Evolutionary conservation across 2,329 filamentous ascomycete genomes (phyloP), one percentile per base, ranked within the genome.

Genomic region (Exutisphaerella laricina): DNA sequence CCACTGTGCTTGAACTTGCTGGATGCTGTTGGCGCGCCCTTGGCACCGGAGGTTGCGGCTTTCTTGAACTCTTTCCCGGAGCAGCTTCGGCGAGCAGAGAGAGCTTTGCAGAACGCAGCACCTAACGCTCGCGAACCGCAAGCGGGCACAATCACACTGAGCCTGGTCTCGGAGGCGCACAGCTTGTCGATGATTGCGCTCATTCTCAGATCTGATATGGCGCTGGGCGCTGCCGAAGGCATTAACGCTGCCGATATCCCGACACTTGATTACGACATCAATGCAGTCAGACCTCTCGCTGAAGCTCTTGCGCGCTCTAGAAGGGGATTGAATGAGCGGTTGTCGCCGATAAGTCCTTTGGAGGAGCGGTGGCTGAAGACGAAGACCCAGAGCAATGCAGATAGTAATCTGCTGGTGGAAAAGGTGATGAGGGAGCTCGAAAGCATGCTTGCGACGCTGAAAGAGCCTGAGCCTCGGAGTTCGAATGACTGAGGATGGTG

Each of bases 51-150:
- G 64, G 79, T 97, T 4, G 79, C 85, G 0, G 82, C 82, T 45
- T 94, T 97, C 60, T 74, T 98, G 20, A 94, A 94, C 59, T 84
- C 88, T 61, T 98, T 95, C 63, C 83, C 86, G 8, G 77, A 80
- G 34, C 81, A 97, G 45, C 74, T 98, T 7, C 67, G 70, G 30
- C 79, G 85, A 21, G 86, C 86, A 9, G 76, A 84, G 5, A 78
- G 80, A 38, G 77, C 84, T 1, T 80, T 97, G 49, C 82, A 86
- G 70, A 78, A 23, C 70, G 78, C 16, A 66, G 75, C 54, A 12
- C 54, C 61, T 16, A 54, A 51, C 16, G 49, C 58, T 3, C 49
- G 57, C 33, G 65, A 75, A 18, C 59, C 65, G 1, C 66, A 71
- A n/a, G 66, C 71, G 8, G 75, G 78, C 39, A 80, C 79, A 46